Percentiles rank a stretch among this genome's conserved stretches.
phyloP scores from a whole-genome alignment of 148 eudicot genomes.

The Cornus florida region DNA sequence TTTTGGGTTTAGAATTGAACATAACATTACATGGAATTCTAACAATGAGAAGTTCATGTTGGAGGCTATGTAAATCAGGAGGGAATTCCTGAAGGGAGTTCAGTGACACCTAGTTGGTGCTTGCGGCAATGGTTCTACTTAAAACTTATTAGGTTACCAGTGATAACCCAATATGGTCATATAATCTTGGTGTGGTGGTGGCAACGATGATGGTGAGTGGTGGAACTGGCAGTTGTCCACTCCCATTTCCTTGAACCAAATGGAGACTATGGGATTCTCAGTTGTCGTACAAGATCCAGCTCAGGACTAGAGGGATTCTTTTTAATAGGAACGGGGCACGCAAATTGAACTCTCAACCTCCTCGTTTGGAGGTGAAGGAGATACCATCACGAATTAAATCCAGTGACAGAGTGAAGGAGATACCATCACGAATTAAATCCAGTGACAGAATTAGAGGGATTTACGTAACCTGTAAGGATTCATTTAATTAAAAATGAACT shows the following conservation, averaged over 20 bases:
- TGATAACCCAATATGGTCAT: neutral
- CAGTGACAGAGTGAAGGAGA: too few species aligned
- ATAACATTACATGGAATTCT: neutral
- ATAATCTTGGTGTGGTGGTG: neutral
- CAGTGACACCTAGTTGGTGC: neutral
- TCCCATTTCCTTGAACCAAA: neutral
- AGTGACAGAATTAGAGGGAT: too few species aligned
- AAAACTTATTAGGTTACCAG: neutral
- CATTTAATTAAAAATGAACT: too few species aligned
- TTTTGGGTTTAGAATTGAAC: neutral
- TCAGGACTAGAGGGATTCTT: too few species aligned
- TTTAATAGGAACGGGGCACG: too few species aligned
- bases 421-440: too few species aligned
- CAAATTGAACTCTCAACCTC: too few species aligned
- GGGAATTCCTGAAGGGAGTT: neutral
- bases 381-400: too few species aligned
- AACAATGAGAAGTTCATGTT: neutral
- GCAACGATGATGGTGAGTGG: neutral
- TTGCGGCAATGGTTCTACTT: neutral
- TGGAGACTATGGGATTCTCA: too few species aligned
- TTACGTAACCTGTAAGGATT: too few species aligned
- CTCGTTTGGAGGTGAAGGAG: too few species aligned
- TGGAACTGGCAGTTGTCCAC: neutral
- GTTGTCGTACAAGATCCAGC: too few species aligned
- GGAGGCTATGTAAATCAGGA: neutral